These are phyloP conservation scores for Leishmania guyanensis DNA, from an alignment of 208 protist species.

Conservation along the genomic window DNA sequence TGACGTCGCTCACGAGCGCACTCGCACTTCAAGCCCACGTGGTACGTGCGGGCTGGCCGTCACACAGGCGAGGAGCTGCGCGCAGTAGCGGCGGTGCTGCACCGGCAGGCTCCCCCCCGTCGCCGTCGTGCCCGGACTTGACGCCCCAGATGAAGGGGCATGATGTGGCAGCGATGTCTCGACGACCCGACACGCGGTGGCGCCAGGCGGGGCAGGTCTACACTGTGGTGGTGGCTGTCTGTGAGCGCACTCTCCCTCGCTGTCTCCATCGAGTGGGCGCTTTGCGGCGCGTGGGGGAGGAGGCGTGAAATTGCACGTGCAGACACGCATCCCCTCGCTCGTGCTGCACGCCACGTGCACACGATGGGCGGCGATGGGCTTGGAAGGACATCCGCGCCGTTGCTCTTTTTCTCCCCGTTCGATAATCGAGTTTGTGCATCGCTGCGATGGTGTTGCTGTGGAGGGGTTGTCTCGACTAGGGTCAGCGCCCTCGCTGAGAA, in stretches of 20 bases:
- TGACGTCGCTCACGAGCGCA: conserved; percentile 56
- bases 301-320: background rate
- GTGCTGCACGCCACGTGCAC: background rate
- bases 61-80: conserved; percentile 58
- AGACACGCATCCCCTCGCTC: background rate
- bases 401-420: background rate
- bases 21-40: conserved; percentile 81
- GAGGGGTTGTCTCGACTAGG: background rate
- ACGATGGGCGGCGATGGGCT: background rate
- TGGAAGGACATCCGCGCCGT: background rate
- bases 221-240: background rate
- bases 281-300: background rate
- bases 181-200: conserved; percentile 35
- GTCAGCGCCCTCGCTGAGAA: background rate
- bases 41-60: conserved; percentile 67
- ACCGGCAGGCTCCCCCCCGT: background rate
- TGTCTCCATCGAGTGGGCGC: background rate
- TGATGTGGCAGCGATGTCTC: conserved; percentile 32
- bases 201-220: conserved; percentile 12
- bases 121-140: conserved; percentile 51
- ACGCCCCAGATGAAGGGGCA: conserved; percentile 43
- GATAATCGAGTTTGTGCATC: background rate
- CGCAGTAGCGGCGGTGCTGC: conserved; percentile 10
- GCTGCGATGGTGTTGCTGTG: background rate
- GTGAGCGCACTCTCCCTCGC: background rate